Percentiles rank a stretch among this genome's conserved stretches.
Conservation (phyloP, 1,139 yeast species). For the Protomyces lactucae-debilis region DNA sequence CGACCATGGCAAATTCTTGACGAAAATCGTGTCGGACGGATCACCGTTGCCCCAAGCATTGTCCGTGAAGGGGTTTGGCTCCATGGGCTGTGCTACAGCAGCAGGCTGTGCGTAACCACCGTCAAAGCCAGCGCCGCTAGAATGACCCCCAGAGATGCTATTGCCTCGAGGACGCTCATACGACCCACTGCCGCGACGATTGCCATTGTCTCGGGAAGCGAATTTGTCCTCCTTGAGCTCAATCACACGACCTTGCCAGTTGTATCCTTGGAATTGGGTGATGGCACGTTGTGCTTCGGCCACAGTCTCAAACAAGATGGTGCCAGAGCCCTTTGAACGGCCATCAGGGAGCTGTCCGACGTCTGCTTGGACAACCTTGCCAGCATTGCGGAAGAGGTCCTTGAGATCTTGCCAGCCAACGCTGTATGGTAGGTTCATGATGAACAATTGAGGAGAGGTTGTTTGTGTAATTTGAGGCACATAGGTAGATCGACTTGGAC, state of each 20-base stretch:
- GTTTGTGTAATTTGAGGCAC: slow-evolving; percentile 7
- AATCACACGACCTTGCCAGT: slow-evolving; percentile 82
- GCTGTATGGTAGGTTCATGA: slow-evolving; percentile 56
- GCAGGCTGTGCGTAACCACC: slow-evolving; percentile 32
- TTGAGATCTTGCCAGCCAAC: slow-evolving; percentile 79
- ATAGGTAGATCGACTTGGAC: slow-evolving; percentile 9
- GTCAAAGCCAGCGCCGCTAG: slow-evolving; percentile 27
- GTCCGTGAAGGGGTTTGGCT: slow-evolving; percentile 52
- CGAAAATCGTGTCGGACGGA: slow-evolving; percentile 59
- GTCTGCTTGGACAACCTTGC: slow-evolving; percentile 76
- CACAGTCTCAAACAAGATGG: slow-evolving; percentile 77
- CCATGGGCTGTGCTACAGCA: slow-evolving; percentile 15
- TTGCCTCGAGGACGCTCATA: slow-evolving; percentile 1
- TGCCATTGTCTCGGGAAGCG: slow-evolving; percentile 30
- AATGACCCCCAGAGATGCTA: slow-evolving; percentile 24
- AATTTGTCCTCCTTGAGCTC: slow-evolving; percentile 49
- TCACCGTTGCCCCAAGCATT: slow-evolving; percentile 65
- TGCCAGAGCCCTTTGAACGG: slow-evolving; percentile 81
- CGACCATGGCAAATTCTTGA: slow-evolving; percentile 78
- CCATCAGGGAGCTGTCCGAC: slow-evolving; percentile 65
- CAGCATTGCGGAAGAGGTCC: slow-evolving; percentile 74
- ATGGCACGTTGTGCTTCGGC: slow-evolving; percentile 88
- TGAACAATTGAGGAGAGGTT: slow-evolving; percentile 30
- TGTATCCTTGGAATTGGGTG: slow-evolving; percentile 88
- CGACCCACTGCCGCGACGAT: slow-evolving; percentile 32